Evolutionary conservation across 345 rosid species (phyloP).

Genomic region (Camelina hispida): DNA sequence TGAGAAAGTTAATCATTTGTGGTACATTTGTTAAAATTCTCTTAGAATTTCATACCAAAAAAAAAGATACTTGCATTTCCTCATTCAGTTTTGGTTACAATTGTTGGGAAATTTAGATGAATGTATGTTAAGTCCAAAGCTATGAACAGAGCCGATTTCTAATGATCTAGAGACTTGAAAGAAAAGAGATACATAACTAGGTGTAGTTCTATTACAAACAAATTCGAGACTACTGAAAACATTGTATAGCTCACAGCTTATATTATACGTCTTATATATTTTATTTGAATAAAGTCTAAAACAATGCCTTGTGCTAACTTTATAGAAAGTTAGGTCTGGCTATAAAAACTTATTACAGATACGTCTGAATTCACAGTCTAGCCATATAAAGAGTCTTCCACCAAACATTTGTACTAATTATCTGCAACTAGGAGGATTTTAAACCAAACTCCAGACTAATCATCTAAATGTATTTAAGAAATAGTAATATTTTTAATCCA

Average conservation of each 20-base stretch:
- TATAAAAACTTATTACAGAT: not conserved
- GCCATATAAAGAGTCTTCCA: not conserved
- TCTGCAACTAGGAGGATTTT: not conserved
- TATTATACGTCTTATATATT: not conserved
- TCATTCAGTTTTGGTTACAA: no score
- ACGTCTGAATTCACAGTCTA: not conserved
- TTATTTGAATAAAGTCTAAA: not conserved
- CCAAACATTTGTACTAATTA: not conserved
- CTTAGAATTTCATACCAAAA: no score
- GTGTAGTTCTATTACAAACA: not conserved
- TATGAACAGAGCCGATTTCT: not conserved
- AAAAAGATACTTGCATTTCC: no score
- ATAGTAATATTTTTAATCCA: not conserved
- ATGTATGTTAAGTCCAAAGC: not conserved
- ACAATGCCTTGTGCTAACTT: constrained; percentile 5
- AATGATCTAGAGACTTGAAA: not conserved
- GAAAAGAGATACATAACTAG: not conserved
- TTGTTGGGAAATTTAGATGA: no score
- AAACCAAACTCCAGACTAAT: not conserved
- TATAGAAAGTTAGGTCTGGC: constrained; percentile 12
- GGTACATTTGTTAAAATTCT: no score
- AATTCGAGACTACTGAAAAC: not conserved
- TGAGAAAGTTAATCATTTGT: no score
- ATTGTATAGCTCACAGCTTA: no score
- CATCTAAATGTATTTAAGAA: not conserved